Evolutionary conservation across 169 alveolate species (phyloP).

Genomic region (Plasmodium gonderi): DNA sequence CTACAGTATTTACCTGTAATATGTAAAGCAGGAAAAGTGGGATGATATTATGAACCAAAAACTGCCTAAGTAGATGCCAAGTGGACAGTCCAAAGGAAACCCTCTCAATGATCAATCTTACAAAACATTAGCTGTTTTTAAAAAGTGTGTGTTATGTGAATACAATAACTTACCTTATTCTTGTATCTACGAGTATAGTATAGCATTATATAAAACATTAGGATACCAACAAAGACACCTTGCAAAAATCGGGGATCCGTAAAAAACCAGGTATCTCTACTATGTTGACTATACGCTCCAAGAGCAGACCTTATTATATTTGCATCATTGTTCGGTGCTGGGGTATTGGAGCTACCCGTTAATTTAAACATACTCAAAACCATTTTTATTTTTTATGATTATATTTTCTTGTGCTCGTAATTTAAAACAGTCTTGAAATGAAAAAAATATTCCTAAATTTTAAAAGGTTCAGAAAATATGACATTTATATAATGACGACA

Average conservation of each 20-base stretch:
- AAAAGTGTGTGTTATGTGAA: background rate
- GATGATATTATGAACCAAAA: background rate
- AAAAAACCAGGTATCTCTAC: background rate
- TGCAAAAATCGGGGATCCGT: slow-evolving; percentile 1
- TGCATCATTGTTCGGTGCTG: background rate
- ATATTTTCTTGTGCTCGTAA: background rate
- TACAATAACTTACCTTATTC: slow-evolving; percentile 5
- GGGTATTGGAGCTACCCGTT: background rate
- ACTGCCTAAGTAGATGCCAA: background rate
- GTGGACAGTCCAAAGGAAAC: background rate
- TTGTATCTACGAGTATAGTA: slow-evolving; percentile 22
- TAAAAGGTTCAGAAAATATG: background rate
- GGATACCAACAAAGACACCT: slow-evolving; percentile 14
- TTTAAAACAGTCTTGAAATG: background rate
- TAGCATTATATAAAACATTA: background rate
- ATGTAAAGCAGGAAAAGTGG: background rate
- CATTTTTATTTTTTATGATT: background rate
- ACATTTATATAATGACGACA: background rate
- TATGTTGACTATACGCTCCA: background rate
- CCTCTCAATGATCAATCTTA: background rate
- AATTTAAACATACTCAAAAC: background rate
- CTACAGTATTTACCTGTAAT: background rate
- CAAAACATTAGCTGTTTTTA: background rate
- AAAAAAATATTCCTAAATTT: background rate
- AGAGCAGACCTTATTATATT: background rate